Percentiles rank a stretch among this genome's conserved stretches.
These are phyloP conservation scores for Apophysomyces elegans DNA, from an alignment of 371 early-diverging fungal genomes.

Conservation along the genomic window DNA sequence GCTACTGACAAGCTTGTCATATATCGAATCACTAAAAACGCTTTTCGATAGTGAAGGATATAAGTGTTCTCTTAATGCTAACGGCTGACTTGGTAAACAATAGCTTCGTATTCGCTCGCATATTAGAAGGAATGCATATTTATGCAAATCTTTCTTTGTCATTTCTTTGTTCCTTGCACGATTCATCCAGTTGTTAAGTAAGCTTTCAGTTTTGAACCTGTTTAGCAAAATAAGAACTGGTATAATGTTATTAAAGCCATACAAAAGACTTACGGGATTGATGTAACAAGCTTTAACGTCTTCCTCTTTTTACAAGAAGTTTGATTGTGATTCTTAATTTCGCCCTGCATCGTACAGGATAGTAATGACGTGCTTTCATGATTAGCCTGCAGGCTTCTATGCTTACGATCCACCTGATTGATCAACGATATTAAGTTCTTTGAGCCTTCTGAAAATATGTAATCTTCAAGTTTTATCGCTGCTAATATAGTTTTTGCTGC, in stretches of 20 bases:
- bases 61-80: conserved; percentile 12
- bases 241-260: neutral
- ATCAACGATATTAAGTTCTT: neutral
- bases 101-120: conserved; percentile 17
- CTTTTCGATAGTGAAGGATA: neutral
- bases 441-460: neutral
- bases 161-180: neutral
- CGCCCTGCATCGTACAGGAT: neutral
- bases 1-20: neutral
- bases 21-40: neutral
- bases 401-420: neutral
- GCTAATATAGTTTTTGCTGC: neutral
- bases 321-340: neutral
- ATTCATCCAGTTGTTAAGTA: conserved; percentile 8
- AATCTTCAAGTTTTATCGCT: neutral
- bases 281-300: neutral
- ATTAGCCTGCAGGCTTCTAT: neutral
- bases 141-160: conserved; percentile 10
- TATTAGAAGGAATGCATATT: conserved; percentile 20
- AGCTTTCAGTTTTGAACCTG: neutral
- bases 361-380: neutral
- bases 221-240: neutral
- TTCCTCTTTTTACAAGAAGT: neutral
- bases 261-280: neutral
- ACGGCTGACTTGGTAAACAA: conserved; percentile 1